A percentile compares a stretch with the other conserved stretches of the same genome.
These are phyloP conservation scores for Carex sylvatica DNA, from an alignment of 202 grass and related monocot genomes.

Conservation along the genomic window DNA sequence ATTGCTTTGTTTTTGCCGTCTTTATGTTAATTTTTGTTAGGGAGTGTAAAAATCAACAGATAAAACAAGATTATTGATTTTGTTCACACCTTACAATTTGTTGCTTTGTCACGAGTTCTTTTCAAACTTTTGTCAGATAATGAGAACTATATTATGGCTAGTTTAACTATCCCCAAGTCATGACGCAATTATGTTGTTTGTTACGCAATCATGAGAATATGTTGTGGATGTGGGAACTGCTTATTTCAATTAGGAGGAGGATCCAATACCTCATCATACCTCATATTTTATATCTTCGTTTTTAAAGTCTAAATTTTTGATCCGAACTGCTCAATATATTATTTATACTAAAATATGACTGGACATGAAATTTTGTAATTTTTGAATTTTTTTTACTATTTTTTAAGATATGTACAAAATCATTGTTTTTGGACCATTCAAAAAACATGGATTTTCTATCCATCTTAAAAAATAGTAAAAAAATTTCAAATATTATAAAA, in stretches of 20 bases:
- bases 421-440: no score
- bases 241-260: background rate
- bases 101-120: background rate
- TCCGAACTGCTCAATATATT: no score
- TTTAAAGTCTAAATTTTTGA: no score
- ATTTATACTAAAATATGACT: no score
- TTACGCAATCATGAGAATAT: background rate
- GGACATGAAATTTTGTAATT: no score
- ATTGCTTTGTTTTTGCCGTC: background rate
- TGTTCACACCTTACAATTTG: background rate
- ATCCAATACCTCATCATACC: no score
- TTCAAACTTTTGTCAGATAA: background rate
- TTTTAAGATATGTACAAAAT: no score
- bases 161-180: background rate
- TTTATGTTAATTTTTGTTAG: background rate
- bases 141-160: background rate
- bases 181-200: background rate
- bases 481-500: no score
- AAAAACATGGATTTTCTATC: no score
- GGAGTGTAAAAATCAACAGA: background rate
- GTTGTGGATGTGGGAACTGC: background rate
- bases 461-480: no score
- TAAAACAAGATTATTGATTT: conserved; percentile 21
- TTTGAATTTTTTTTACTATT: no score
- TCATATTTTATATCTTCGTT: no score